A percentile compares a stretch with the other conserved stretches of the same genome.
Conservation (phyloP, 2,329 filamentous ascomycete species). For the Penicillium sp. region DNA sequence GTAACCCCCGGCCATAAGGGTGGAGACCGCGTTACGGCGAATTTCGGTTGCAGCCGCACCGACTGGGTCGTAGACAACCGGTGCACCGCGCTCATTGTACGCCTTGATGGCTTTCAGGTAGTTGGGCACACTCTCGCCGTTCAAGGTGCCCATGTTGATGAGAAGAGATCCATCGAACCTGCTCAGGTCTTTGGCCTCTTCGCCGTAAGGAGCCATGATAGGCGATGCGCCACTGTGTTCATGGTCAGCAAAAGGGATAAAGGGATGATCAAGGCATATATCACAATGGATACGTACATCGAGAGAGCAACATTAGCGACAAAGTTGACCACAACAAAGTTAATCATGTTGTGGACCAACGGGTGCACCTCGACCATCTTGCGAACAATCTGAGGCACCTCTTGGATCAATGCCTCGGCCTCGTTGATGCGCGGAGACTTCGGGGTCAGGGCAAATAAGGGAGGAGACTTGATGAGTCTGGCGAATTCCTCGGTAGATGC, state of each 20-base stretch:
- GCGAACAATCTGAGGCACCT: slow-evolving; percentile 50
- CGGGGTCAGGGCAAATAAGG: slow-evolving; percentile 32
- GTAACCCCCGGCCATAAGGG: slow-evolving; percentile 67
- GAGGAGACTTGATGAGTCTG: slow-evolving; percentile 48
- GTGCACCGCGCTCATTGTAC: slow-evolving; percentile 72
- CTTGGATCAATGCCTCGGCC: slow-evolving; percentile 28
- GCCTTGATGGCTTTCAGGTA: slow-evolving; percentile 70
- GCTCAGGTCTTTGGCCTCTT: slow-evolving; percentile 77
- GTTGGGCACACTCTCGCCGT: slow-evolving; percentile 65
- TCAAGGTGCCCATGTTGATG: slow-evolving; percentile 92
- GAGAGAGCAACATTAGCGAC: slow-evolving; percentile 84
- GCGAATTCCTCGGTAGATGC: slow-evolving; percentile 58
- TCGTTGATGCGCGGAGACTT: slow-evolving; percentile 28
- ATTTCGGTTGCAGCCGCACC: slow-evolving; percentile 78
- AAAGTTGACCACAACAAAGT: slow-evolving; percentile 91
- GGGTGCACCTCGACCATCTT: slow-evolving; percentile 62
- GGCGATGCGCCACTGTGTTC: slow-evolving; percentile 65
- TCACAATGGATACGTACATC: slow-evolving; percentile 43
- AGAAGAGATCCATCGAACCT: slow-evolving; percentile 72
- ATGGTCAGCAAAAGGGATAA: slow-evolving; percentile 13
- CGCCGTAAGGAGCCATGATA: slow-evolving; percentile 87
- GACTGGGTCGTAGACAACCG: slow-evolving; percentile 83
- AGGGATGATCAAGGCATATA: not conserved
- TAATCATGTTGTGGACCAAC: slow-evolving; percentile 95
- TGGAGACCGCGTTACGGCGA: slow-evolving; percentile 65